Evolutionary conservation across 2,329 filamentous ascomycete genomes (phyloP).

Genomic region (Colletotrichum sp.): DNA sequence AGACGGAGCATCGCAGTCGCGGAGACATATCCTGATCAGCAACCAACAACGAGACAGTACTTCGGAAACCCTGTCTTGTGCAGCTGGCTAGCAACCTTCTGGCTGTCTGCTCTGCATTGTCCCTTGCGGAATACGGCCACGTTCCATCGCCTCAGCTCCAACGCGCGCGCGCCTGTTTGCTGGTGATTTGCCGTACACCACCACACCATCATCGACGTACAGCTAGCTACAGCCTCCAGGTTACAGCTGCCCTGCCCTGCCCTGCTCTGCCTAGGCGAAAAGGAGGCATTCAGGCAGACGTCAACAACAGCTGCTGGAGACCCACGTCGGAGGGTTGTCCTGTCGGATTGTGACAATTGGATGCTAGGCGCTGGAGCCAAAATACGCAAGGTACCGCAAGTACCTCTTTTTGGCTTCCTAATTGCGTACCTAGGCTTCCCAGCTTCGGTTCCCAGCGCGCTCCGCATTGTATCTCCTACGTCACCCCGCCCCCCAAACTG

Average conservation of each 20-base stretch:
- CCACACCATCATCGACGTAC: background rate
- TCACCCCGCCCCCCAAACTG: constrained; percentile 16
- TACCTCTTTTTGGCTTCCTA: background rate
- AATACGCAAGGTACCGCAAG: constrained; percentile 8
- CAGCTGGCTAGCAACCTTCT: background rate
- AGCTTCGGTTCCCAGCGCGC: background rate
- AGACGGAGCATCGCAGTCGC: background rate
- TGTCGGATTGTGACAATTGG: constrained; percentile 2
- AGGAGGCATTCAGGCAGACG: background rate
- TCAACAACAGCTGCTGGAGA: background rate
- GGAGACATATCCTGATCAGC: background rate
- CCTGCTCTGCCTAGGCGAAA: background rate
- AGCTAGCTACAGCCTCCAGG: background rate
- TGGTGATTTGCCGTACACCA: constrained; percentile 3
- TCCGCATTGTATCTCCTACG: constrained; percentile 20
- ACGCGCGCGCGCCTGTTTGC: background rate
- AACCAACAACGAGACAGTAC: background rate
- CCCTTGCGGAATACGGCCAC: background rate
- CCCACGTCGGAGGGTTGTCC: background rate
- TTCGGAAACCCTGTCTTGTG: constrained; percentile 2
- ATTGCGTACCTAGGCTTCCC: background rate
- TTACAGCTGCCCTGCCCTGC: background rate
- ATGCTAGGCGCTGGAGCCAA: background rate
- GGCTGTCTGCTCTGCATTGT: background rate
- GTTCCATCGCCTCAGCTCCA: background rate